Evolutionary conservation across 2,329 filamentous ascomycete species (phyloP), one percentile per base, ranked within the genome.

Genomic region (Colletotrichum sp.): DNA sequence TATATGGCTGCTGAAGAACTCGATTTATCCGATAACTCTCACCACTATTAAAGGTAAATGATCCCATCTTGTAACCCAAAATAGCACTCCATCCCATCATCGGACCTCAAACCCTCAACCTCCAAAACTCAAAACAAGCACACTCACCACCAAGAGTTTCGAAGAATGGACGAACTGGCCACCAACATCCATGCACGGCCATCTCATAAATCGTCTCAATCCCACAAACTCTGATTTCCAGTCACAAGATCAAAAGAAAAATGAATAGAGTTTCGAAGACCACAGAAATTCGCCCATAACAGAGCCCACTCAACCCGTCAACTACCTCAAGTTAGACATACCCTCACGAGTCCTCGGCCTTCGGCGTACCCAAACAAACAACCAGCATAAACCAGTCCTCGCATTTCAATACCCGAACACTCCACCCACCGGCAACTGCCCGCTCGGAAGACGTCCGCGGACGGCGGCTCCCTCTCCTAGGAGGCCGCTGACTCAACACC

Each of bases 11-110:
- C n/a, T n/a, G n/a, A n/a, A n/a, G n/a, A n/a, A n/a, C n/a, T n/a
- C n/a, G n/a, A n/a, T n/a, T n/a, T n/a, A n/a, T n/a, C n/a, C n/a
- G n/a, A n/a, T n/a, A n/a, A n/a, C n/a, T n/a, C n/a, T n/a, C n/a
- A n/a, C n/a, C n/a, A n/a, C n/a, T n/a, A n/a, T n/a, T n/a, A 19
- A 6, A 12, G 5, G 19, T 1, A 48, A 22, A 4, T 22, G 0
- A 48, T 48, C 44, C n/a, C 4, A 48, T 22, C n/a, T 22, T 7
- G 11, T 4, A 13, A 3, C 44, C 44, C 44, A 22, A 22, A 48
- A 48, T 48, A 48, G 44, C 44, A 22, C 11, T 48, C 44, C 44
- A 48, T 48, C 44, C 44, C 44, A 48, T 48, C 44, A 48, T 48
- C 44, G n/a, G 11, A 22, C n/a, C n/a, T 48, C 44, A 22, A 48